Percentiles rank a stretch among this genome's conserved stretches.
These are phyloP conservation scores for Mortierella sp. DNA, from an alignment of 371 early-diverging fungal species.

Conservation along the genomic window DNA sequence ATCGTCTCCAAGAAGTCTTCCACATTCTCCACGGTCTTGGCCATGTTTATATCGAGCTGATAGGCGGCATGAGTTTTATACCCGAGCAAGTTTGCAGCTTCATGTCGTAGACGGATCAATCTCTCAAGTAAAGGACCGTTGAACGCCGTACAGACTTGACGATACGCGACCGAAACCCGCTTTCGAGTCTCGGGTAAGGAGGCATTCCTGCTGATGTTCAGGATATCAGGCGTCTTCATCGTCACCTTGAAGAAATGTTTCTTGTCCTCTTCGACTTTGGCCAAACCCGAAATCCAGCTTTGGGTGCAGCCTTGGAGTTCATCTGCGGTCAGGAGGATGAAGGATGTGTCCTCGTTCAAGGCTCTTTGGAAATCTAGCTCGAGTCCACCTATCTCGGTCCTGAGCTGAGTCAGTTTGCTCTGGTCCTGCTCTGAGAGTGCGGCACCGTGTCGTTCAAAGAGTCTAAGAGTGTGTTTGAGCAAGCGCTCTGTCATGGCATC, in stretches of 20 bases:
- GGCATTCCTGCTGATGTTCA: constrained; percentile 43
- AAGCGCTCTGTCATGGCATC: constrained; percentile 28
- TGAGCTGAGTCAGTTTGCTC: constrained; percentile 17
- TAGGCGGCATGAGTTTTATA: constrained; percentile 81
- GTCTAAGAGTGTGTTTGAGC: constrained; percentile 38
- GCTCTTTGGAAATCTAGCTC: constrained; percentile 51
- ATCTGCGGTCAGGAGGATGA: constrained; percentile 30
- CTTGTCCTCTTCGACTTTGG: constrained; percentile 14
- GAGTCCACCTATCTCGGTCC: constrained; percentile 33
- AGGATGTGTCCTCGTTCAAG: constrained; percentile 46
- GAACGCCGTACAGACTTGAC: constrained; percentile 36
- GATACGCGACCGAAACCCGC: constrained; percentile 29
- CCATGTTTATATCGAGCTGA: constrained; percentile 87
- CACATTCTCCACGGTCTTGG: constrained; percentile 78
- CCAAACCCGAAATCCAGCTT: constrained; percentile 36
- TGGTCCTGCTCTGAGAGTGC: constrained; percentile 30
- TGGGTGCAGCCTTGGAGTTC: constrained; percentile 46
- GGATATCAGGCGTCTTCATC: constrained; percentile 50
- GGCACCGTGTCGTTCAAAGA: constrained; percentile 41
- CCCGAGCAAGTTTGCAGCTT: constrained; percentile 70
- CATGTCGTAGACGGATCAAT: constrained; percentile 42
- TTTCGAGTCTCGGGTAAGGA: constrained; percentile 32
- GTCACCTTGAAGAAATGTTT: constrained; percentile 26
- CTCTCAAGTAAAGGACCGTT: constrained; percentile 43
- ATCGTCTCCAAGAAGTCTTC: constrained; percentile 77